Evolutionary conservation across 805 yeast genomes (phyloP).

Genomic region (Zygosaccharomyces siamensis): DNA sequence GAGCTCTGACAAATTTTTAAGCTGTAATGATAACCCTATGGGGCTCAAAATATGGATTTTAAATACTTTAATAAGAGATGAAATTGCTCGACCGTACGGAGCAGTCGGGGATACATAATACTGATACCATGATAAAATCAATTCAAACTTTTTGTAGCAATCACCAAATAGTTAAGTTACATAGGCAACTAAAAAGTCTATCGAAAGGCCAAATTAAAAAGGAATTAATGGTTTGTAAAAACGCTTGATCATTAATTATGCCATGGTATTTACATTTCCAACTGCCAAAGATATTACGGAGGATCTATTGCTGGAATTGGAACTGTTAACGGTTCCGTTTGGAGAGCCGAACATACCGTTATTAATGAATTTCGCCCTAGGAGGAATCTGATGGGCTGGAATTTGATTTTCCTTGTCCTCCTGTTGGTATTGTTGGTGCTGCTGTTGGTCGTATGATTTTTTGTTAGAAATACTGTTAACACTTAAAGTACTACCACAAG

Average conservation of each 20-base stretch:
- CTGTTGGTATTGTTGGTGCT: constrained; percentile 7
- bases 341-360: constrained; percentile 28
- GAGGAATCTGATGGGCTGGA: constrained; percentile 25
- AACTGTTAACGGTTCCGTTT: constrained; percentile 23
- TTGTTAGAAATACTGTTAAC: constrained; percentile 26
- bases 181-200: not conserved
- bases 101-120: not conserved
- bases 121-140: too few relatives aligned
- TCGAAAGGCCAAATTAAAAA: not conserved
- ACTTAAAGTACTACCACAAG: constrained; percentile 29
- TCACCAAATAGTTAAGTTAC: not conserved
- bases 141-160: not conserved
- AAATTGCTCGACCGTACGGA: not conserved
- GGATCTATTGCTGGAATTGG: constrained; percentile 26
- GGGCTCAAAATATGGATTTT: not conserved
- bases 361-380: constrained; percentile 29
- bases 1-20: not conserved
- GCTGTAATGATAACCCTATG: not conserved
- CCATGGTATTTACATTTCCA: constrained; percentile 15
- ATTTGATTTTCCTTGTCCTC: constrained; percentile 27
- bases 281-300: constrained; percentile 26
- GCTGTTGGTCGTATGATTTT: constrained; percentile 2
- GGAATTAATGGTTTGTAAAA: not conserved
- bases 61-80: not conserved
- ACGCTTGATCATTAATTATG: not conserved